Base-by-base conservation (phyloP, 352 stramenopile genomes). In the Globisporangium ultimum region DNA sequence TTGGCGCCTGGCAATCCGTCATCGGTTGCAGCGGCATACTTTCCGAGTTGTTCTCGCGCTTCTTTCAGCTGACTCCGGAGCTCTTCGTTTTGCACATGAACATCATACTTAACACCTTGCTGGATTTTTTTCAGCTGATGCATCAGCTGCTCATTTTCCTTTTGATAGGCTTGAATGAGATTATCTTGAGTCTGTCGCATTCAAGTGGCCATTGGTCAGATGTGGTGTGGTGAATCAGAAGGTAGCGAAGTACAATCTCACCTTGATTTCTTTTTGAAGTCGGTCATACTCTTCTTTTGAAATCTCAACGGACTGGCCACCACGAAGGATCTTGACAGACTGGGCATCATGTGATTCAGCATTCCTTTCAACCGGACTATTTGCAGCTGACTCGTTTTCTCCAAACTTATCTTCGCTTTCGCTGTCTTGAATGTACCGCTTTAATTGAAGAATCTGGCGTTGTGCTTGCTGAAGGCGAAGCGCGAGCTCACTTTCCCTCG, bases 111-210 rank as follows among this genome's bases (percentile, higher is more conserved):
- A 7, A 75, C 55, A 18, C 87, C 76, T 28, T 83, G 67, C 28
- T 81, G 81, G 28, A 87, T 55, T 45, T 79, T 70, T 49, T 89
- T 89, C 0, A 93, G 64, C 52, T 92, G 81, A 13, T 73, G 75
- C 86, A 93, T 95, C 1, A 95, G 60, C 22, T 84, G 79, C 34
- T 93, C 80, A 51, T 95, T 95, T 48, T 95, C 86, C 42, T 78
- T 76, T 64, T 93, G 86, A 57, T 86, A 95, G 0, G 79, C 86
- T 58, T 80, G 69, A 58, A 95, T 93, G 21, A 93, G 68, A 13
- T 55, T 76, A 43, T 93, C 84, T 68, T 95, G 86, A 0, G 78
- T 86, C 63, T 86, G 14, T n/a, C 10, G 22, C 28, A 36, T 36
- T 11, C 28, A 36, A 6, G 9, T 36, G 28, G 1, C 8, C 28